Evolutionary conservation across 2,329 filamentous ascomycete species (phyloP).

Genomic region (Aplosporella prunicola): DNA sequence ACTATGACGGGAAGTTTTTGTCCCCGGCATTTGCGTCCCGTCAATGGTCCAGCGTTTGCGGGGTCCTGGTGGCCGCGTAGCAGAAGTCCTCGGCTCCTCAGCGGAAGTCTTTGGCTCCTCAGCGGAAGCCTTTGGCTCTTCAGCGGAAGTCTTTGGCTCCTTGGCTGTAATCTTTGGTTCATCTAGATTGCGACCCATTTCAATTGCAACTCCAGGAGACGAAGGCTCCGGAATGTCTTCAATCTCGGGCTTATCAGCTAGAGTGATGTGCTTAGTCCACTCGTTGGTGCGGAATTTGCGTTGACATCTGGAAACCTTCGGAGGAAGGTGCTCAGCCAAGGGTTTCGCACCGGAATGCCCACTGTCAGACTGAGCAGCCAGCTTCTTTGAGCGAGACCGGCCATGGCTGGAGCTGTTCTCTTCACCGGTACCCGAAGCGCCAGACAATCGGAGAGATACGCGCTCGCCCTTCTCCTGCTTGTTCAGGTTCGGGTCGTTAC

Average conservation of each 20-base stretch:
- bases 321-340: conserved; percentile 49
- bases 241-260: conserved; percentile 61
- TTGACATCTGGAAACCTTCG: conserved; percentile 65
- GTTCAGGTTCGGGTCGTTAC: conserved; percentile 23
- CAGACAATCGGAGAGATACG: conserved; percentile 3
- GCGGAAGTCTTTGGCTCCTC: too few relatives aligned
- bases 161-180: too few relatives aligned
- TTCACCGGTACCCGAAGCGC: conserved; percentile 1
- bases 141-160: too few relatives aligned
- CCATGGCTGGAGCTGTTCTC: conserved; percentile 7
- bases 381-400: conserved; percentile 5
- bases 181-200: too few relatives aligned
- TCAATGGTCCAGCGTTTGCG: too few relatives aligned
- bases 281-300: conserved; percentile 86
- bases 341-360: conserved; percentile 5
- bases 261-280: conserved; percentile 83
- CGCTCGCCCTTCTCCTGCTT: background rate
- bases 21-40: too few relatives aligned
- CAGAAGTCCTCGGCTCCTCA: too few relatives aligned
- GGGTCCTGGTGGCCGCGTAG: too few relatives aligned
- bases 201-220: conserved; percentile 36
- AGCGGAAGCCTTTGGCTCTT: too few relatives aligned
- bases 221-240: conserved; percentile 48
- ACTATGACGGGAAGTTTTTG: too few relatives aligned
- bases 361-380: conserved; percentile 7